Conservation (phyloP, 805 yeast species). For the Pichia scutulata region DNA sequence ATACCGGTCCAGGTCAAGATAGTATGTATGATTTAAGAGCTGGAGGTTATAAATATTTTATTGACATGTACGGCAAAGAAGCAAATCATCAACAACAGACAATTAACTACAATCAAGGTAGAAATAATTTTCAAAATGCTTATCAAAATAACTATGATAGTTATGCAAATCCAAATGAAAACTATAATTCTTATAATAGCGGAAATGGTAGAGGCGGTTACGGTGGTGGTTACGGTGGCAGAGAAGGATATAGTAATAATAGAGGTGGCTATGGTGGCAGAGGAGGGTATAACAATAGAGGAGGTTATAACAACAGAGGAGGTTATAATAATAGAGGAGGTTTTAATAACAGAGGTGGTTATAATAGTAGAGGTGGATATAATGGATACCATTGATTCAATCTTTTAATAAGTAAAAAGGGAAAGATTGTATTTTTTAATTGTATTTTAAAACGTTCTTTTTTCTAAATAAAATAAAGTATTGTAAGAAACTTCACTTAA, state of each 20-base stretch:
- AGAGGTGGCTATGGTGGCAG: slow-evolving; percentile 3
- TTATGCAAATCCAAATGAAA: slow-evolving; percentile 12
- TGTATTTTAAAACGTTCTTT: background rate
- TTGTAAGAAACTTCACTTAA: background rate
- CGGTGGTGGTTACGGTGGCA: slow-evolving; percentile 7
- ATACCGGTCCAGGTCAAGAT: slow-evolving; percentile 44
- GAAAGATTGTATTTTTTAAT: background rate
- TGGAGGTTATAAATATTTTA: slow-evolving; percentile 45
- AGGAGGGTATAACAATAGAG: background rate
- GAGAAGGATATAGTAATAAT: slow-evolving; percentile 1
- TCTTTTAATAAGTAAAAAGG: no score
- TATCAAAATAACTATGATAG: slow-evolving; percentile 18
- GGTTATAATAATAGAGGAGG: slow-evolving; percentile 1
- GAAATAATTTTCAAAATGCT: slow-evolving; percentile 11
- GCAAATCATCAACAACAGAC: slow-evolving; percentile 19
- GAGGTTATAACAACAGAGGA: slow-evolving; percentile 3
- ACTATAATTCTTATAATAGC: slow-evolving; percentile 9
- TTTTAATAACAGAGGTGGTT: background rate
- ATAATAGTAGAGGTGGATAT: background rate
- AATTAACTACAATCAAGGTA: slow-evolving; percentile 13
- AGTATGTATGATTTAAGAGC: slow-evolving; percentile 36
- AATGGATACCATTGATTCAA: background rate
- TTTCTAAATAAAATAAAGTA: background rate
- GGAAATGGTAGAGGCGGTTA: slow-evolving; percentile 6
- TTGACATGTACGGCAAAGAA: slow-evolving; percentile 28